Evolutionary conservation across 1,284 basidiomycete species (phyloP).

Genomic region (Boletus sp.): DNA sequence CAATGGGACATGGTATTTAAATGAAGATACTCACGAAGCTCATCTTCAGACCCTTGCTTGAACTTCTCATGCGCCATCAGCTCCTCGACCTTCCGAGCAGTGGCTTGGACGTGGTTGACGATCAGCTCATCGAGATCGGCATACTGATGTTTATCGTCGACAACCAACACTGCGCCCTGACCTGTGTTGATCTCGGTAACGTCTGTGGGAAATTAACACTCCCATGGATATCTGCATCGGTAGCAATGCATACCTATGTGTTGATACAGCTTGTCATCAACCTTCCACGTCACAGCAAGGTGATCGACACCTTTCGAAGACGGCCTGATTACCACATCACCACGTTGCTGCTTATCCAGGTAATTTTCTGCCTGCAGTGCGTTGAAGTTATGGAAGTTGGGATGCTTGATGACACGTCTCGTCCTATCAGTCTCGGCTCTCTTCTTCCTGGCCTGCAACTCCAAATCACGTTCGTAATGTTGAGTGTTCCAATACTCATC

Average conservation of each 20-base stretch:
- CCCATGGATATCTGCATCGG: neutral
- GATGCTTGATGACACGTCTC: conserved; percentile 93
- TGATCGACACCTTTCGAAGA: conserved; percentile 94
- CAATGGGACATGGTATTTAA: neutral
- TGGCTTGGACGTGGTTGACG: conserved; percentile 95
- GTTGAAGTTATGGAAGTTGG: conserved; percentile 97
- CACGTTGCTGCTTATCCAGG: conserved; percentile 86
- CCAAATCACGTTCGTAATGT: conserved; percentile 66
- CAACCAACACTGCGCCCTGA: conserved; percentile 71
- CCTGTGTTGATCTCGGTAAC: conserved; percentile 85
- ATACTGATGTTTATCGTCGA: conserved; percentile 82
- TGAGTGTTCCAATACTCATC: conserved; percentile 70
- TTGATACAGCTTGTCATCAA: conserved; percentile 94
- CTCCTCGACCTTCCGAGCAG: conserved; percentile 91
- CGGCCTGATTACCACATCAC: conserved; percentile 93
- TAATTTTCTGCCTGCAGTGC: conserved; percentile 86
- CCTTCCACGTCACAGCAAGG: conserved; percentile 98
- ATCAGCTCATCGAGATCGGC: conserved; percentile 97
- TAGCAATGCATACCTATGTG: conserved; percentile 74
- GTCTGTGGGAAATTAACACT: conserved; percentile 47
- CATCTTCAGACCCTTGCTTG: conserved; percentile 83
- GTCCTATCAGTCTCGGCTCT: conserved; percentile 72
- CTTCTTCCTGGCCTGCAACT: conserved; percentile 80
- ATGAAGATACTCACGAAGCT: conserved; percentile 69
- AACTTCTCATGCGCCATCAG: conserved; percentile 96